Evolutionary conservation across 768 basidiomycete species (phyloP).

Genomic region (Suillus alpinus): DNA sequence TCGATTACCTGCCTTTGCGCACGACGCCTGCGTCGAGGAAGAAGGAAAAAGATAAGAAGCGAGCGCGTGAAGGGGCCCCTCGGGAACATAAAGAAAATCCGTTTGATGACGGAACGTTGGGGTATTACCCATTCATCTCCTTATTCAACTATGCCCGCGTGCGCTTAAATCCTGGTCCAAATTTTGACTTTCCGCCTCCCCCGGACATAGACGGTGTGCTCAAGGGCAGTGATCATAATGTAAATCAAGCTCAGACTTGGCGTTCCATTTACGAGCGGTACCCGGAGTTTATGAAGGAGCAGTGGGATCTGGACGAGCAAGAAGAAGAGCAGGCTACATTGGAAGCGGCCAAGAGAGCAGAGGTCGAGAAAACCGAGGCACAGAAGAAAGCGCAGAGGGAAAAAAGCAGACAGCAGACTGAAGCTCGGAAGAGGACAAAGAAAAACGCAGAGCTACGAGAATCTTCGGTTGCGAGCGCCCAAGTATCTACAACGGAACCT

Average conservation of each 20-base stretch:
- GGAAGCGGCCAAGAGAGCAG: constrained; percentile 39
- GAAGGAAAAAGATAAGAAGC: constrained; percentile 56
- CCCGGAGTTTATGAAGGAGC: constrained; percentile 79
- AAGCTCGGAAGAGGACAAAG: constrained; percentile 50
- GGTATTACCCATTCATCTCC: constrained; percentile 95
- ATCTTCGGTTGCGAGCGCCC: constrained; percentile 21
- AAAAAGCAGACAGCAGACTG: constrained; percentile 50
- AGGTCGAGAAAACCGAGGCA: constrained; percentile 42
- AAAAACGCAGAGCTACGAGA: constrained; percentile 26
- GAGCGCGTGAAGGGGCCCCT: constrained; percentile 57
- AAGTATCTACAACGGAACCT: constrained; percentile 28
- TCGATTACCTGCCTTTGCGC: constrained; percentile 84
- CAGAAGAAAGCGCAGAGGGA: constrained; percentile 41
- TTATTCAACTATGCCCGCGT: constrained; percentile 89
- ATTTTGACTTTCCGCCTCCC: constrained; percentile 80
- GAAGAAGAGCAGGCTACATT: constrained; percentile 70
- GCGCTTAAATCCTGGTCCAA: constrained; percentile 83
- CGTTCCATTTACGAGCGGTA: constrained; percentile 84
- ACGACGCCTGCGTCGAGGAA: constrained; percentile 52
- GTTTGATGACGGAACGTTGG: constrained; percentile 91
- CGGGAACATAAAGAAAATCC: constrained; percentile 79
- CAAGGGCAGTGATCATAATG: constrained; percentile 26
- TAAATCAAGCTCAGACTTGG: constrained; percentile 50
- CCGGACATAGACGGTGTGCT: constrained; percentile 71
- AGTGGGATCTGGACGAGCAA: constrained; percentile 69